Evolutionary conservation across 2,329 filamentous ascomycete species (phyloP), one percentile per base, ranked within the genome.

Genomic region (Macrophomina tecta): DNA sequence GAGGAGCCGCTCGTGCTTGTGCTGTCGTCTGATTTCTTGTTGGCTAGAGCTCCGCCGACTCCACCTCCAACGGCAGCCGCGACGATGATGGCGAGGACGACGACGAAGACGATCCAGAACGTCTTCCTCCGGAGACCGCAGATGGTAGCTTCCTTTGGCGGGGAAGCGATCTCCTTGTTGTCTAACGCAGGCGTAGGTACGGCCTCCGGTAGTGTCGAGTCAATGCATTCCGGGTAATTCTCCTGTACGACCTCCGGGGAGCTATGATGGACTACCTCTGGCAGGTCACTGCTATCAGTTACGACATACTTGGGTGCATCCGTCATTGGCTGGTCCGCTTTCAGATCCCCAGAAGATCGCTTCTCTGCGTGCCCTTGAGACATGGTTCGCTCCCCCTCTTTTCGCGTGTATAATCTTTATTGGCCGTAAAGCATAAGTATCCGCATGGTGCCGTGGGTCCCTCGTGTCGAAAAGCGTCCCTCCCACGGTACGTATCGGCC

Each of bases 51-150:
- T 32, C 56, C 56, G 3, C 42, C 56, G 4, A 61, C 40, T 18
- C 40, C 56, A 28, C 56, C 56, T 61, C 56, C 56, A 3, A 61
- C 14, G 4, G 56, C 56, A n/a, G 30, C 56, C n/a, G n/a, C 56
- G 14, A 61, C 23, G 30, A 61, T 14, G 7, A 61, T 28, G 1
- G 48, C 16, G 8, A 61, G 40, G 7, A 49, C 16, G 14, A 23
- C 11, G 23, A 16, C 40, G 8, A 61, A 11, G 6, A 49, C 32
- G 11, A 61, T 48, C 40, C 40, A 61, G 42, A 61, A 61, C 3
- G 28, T 48, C n/a, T n/a, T 61, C 18, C 38, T 48, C 28, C 56
- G 40, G 2, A 61, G 40, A 23, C 56, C 56, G 56, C 56, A 61
- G 34, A 48, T 36, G 4, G 40, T 61, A 8, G 16, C 40, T 12